Conservation (phyloP, 441 rosid genomes). For the Erysimum cheiri region DNA sequence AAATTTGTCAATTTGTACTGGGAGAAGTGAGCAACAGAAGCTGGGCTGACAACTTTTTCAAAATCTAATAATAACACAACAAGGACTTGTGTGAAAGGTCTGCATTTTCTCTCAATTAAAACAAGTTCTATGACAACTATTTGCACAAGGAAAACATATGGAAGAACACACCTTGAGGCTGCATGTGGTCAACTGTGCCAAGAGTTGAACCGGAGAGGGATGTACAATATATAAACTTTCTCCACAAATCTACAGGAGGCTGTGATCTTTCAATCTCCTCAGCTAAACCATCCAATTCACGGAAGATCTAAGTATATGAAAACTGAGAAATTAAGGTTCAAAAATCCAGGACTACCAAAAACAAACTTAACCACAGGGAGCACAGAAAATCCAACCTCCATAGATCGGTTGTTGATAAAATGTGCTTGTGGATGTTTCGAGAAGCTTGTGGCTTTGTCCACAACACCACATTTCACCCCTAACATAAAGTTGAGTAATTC, state of each 20-base stretch:
- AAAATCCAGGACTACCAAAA: neutral
- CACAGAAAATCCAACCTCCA: conserved; percentile 71
- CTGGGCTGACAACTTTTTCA: conserved; percentile 81
- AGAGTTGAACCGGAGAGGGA: conserved; percentile 85
- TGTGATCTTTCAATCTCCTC: conserved; percentile 86
- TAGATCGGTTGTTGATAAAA: conserved; percentile 91
- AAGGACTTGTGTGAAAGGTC: conserved; percentile 8
- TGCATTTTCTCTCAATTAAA: neutral
- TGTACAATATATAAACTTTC: conserved; percentile 90
- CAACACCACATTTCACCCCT: conserved; percentile 79
- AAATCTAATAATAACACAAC: conserved; percentile 61
- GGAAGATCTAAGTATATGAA: conserved; percentile 63
- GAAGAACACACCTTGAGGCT: conserved; percentile 77
- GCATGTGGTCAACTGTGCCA: conserved; percentile 97
- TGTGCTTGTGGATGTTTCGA: conserved; percentile 95
- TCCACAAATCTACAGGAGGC: conserved; percentile 91
- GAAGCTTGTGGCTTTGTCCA: conserved; percentile 79
- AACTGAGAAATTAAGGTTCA: conserved; percentile 6
- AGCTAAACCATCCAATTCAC: conserved; percentile 78
- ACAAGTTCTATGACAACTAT: neutral
- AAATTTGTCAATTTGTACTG: conserved; percentile 74
- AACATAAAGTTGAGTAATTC: conserved; percentile 25
- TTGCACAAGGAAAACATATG: neutral
- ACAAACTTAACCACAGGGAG: neutral
- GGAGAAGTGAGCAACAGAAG: conserved; percentile 90